Evolutionary conservation across 805 yeast genomes (phyloP).

Genomic region (Saturnispora zaruensis): DNA sequence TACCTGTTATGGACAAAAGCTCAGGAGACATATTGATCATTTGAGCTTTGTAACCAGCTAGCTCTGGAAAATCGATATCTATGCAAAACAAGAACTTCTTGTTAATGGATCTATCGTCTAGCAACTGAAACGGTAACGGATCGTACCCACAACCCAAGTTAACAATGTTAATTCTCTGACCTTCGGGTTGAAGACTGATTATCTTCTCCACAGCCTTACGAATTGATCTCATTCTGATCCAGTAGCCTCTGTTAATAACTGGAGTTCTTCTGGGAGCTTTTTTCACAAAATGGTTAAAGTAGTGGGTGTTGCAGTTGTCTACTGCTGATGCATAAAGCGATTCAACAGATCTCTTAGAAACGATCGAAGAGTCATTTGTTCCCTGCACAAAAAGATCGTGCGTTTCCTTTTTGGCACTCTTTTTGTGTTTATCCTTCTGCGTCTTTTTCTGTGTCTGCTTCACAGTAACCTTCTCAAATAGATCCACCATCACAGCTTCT

Average conservation of each 20-base stretch:
- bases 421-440: conserved; percentile 30
- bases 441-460: conserved; percentile 15
- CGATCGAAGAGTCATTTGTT: conserved; percentile 76
- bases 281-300: conserved; percentile 61
- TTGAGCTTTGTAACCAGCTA: conserved; percentile 45
- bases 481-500: not conserved
- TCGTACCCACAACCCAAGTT: conserved; percentile 78
- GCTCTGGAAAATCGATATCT: conserved; percentile 71
- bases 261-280: conserved; percentile 66
- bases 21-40: conserved; percentile 44
- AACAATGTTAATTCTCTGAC: conserved; percentile 32
- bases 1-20: conserved; percentile 40
- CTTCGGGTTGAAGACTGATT: conserved; percentile 22
- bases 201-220: conserved; percentile 43
- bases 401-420: conserved; percentile 34
- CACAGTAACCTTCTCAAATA: conserved; percentile 8
- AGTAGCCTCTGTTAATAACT: conserved; percentile 73
- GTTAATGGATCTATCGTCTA: conserved; percentile 23
- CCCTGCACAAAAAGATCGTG: conserved; percentile 72
- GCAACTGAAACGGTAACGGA: conserved; percentile 47
- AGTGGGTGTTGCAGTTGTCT: conserved; percentile 20
- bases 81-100: conserved; percentile 36
- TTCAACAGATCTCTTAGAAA: conserved; percentile 75
- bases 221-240: conserved; percentile 71
- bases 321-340: conserved; percentile 37